Base-by-base conservation (phyloP, 495 filamentous ascomycete genomes). In the Apiosordaria backusii region DNA sequence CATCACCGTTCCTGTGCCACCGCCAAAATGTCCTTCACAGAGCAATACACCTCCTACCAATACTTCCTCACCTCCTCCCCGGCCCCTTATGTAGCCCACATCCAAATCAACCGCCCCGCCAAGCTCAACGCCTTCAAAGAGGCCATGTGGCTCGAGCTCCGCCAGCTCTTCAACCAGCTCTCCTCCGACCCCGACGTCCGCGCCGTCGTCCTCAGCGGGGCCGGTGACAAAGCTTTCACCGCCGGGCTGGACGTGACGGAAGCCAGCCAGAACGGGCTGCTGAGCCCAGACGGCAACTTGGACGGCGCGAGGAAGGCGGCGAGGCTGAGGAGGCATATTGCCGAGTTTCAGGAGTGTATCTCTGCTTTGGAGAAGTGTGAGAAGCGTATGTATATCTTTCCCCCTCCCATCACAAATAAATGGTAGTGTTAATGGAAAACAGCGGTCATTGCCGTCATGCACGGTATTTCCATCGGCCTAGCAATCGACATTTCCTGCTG, bases 91-190 rank as follows among this genome's bases (percentile, higher is more conserved):
- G 91, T 97, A 50, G 92, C 90, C 10, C 92, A 96, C 75, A 92
- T 99, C 60, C 90, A 97, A 76, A 97, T 96, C 80, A 93, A 96
- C 81, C 87, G 95, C 7, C 87, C 94, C 1, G 77, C 87, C 61
- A 97, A 97, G 80, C 80, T 97, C 75, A 99, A 99, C 77, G 88
- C 95, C 63, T 98, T 97, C 78, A 80, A 86, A 67, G 89, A 93
- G 78, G 81, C 88, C 55, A 97, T 97, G 92, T 99, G 94, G 93
- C 79, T 88, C 55, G 91, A 96, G 80, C 77, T 97, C 63, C 82
- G 85, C 62, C 70, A 74, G 9, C 78, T 97, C 74, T 96, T 99
- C 82, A 75, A 79, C 65, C 79, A 83, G 57, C 87, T 98, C 66
- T 97, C 92, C 26, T 67, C 77, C 64, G 88, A 91, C 75, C 81